These are phyloP conservation scores for Beta corolliflora DNA, from an alignment of 179 eudicot species.

Conservation along the genomic window DNA sequence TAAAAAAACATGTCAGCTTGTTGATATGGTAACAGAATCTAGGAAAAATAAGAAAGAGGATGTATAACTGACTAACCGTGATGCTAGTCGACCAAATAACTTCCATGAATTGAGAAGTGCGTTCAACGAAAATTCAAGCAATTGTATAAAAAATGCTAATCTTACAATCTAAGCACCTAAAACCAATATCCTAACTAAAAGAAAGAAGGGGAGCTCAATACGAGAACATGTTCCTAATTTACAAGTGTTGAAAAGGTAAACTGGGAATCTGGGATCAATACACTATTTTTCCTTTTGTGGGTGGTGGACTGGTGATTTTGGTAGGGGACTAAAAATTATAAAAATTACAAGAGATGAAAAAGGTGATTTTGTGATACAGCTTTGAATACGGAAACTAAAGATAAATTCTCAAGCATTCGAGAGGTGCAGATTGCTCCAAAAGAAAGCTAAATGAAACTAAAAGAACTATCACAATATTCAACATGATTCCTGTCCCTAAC, in stretches of 20 bases:
- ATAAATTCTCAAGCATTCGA: no score
- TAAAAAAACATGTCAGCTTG: background rate
- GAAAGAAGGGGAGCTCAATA: background rate
- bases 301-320: no score
- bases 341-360: no score
- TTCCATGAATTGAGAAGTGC: background rate
- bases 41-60: background rate
- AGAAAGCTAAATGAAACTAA: no score
- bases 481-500: no score
- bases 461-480: no score
- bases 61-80: background rate
- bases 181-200: background rate
- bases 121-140: background rate
- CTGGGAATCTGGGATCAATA: background rate
- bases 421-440: no score
- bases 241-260: background rate
- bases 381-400: no score
- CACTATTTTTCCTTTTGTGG: no score
- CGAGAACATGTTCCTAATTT: background rate
- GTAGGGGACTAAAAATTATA: no score
- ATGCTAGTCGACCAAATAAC: background rate
- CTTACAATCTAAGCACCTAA: background rate
- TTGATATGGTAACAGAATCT: background rate
- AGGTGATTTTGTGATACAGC: no score
- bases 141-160: background rate